A percentile compares a stretch with the other conserved stretches of the same genome.
Conservation (phyloP, 106 monocot genomes). For the Iris macrosiphon region DNA sequence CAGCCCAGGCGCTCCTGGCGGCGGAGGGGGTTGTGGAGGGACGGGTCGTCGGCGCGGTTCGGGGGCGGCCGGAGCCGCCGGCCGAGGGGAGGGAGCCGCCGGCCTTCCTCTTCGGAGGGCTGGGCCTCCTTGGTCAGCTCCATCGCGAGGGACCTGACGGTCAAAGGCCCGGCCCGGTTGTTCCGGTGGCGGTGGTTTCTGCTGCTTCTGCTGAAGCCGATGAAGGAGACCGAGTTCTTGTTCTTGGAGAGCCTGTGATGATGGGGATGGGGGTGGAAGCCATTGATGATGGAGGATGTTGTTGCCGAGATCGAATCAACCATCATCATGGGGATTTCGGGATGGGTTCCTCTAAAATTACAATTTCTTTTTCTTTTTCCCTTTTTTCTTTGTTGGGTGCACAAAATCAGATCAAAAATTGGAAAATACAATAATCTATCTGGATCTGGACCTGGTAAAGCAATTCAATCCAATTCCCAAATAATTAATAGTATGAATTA, state of each 20-base stretch:
- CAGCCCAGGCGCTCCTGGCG: conserved; percentile 84
- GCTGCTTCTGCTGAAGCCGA: too few species aligned
- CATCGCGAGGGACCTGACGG: conserved; percentile 40
- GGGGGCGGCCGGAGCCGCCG: conserved; percentile 48
- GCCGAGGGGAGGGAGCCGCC: conserved; percentile 14
- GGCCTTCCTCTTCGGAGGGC: conserved; percentile 25
- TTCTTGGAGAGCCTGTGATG: conserved; percentile 9
- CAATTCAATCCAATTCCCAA: too few species aligned
- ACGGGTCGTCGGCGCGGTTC: conserved; percentile 70
- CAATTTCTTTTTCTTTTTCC: too few species aligned
- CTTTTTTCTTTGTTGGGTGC: too few species aligned
- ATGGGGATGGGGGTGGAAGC: conserved; percentile 32
- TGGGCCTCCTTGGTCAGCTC: conserved; percentile 58
- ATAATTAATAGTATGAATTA: too few species aligned
- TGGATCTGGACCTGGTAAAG: too few species aligned
- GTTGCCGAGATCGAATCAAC: conserved; percentile 55
- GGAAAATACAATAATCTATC: too few species aligned
- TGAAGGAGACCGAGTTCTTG: conserved; percentile 13
- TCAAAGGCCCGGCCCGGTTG: not conserved
- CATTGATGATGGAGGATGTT: conserved; percentile 43
- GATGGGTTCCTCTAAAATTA: too few species aligned
- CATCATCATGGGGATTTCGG: conserved; percentile 3
- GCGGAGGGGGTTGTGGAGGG: conserved; percentile 75
- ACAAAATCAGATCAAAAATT: too few species aligned
- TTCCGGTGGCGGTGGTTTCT: not conserved